Conservation (phyloP, 2,329 filamentous ascomycete species). For the Huntiella bhutanensis region DNA sequence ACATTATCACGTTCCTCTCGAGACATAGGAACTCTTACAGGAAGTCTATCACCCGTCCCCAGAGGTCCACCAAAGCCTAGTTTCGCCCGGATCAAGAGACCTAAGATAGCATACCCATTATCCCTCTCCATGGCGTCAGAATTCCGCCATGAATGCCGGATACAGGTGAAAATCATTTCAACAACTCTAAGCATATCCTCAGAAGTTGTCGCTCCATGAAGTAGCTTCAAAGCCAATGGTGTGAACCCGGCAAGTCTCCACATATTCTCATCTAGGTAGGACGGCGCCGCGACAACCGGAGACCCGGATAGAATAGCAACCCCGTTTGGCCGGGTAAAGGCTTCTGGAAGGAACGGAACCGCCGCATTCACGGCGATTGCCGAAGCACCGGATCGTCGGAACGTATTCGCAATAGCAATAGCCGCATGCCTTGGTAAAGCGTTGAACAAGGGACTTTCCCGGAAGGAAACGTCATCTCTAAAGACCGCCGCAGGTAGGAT, state of each 20-base stretch:
- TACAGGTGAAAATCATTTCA: conserved; percentile 67
- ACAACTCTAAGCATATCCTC: conserved; percentile 59
- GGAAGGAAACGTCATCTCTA: conserved; percentile 59
- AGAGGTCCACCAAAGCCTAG: conserved; percentile 28
- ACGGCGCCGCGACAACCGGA: conserved; percentile 63
- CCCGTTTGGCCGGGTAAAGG: conserved; percentile 62
- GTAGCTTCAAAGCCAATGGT: conserved; percentile 62
- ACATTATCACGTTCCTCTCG: conserved; percentile 35
- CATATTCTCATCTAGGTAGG: conserved; percentile 72
- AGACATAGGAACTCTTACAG: conserved; percentile 22
- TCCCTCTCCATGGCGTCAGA: conserved; percentile 96
- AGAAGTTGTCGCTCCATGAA: conserved; percentile 55
- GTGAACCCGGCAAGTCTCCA: conserved; percentile 90
- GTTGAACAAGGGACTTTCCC: conserved; percentile 58
- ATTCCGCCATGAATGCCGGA: conserved; percentile 86
- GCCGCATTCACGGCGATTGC: conserved; percentile 77
- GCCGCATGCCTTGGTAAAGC: conserved; percentile 56
- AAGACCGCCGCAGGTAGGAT: conserved; percentile 66
- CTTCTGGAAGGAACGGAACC: conserved; percentile 72
- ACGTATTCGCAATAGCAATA: conserved; percentile 47
- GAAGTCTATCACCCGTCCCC: not conserved
- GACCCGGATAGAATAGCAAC: conserved; percentile 67
- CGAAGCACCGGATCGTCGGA: conserved; percentile 48
- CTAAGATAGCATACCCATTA: conserved; percentile 79
- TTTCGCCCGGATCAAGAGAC: conserved; percentile 67